These are phyloP conservation scores for Macroventuria anomochaeta DNA, from an alignment of 2,329 filamentous ascomycete genomes.

Conservation along the genomic window DNA sequence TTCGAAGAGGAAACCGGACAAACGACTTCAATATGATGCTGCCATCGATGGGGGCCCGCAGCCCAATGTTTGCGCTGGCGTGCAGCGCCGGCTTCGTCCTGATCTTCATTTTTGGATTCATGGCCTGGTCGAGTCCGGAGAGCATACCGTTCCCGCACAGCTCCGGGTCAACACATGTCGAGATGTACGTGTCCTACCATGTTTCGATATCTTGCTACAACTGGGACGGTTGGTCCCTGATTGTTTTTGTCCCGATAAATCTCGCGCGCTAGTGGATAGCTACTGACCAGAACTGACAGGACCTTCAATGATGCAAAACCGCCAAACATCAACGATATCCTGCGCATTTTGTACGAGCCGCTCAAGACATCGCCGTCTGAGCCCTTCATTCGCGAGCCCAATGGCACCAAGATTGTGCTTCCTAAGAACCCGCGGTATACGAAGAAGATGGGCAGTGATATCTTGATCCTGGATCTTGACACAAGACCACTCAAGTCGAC, in stretches of 20 bases:
- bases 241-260: neutral
- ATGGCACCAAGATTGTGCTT: slow-evolving; percentile 39
- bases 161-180: slow-evolving; percentile 25
- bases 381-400: slow-evolving; percentile 40
- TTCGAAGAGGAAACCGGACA: slow-evolving; percentile 4
- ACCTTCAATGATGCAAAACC: slow-evolving; percentile 29
- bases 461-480: slow-evolving; percentile 47
- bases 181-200: slow-evolving; percentile 31
- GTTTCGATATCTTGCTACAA: neutral
- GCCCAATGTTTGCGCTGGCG: slow-evolving; percentile 41
- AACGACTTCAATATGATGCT: slow-evolving; percentile 36
- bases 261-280: slow-evolving; percentile 2
- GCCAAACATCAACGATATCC: slow-evolving; percentile 42
- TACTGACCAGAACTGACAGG: slow-evolving; percentile 30
- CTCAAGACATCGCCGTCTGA: slow-evolving; percentile 38
- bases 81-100: slow-evolving; percentile 40
- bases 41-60: slow-evolving; percentile 39
- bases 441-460: slow-evolving; percentile 43
- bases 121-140: slow-evolving; percentile 43
- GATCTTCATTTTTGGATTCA: slow-evolving; percentile 44
- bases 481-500: slow-evolving; percentile 44
- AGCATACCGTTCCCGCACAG: slow-evolving; percentile 31
- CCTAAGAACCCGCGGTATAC: slow-evolving; percentile 41
- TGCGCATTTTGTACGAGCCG: slow-evolving; percentile 41
- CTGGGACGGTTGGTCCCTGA: neutral